Base-by-base conservation (phyloP, 2,329 filamentous ascomycete genomes). In the Pseudocercospora musae region DNA sequence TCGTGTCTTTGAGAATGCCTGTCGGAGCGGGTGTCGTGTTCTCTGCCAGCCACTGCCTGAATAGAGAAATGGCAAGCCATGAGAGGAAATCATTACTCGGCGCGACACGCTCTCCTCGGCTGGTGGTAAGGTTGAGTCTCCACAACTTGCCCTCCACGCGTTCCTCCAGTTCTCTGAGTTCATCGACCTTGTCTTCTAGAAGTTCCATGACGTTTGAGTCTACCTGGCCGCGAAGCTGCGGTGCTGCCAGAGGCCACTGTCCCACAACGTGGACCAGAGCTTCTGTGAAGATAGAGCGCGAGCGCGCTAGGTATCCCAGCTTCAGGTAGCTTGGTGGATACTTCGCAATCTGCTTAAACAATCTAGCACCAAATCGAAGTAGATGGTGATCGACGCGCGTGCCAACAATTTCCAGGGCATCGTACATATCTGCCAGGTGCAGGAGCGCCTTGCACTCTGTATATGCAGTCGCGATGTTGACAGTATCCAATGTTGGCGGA, bases 271-370 rank as follows among this genome's bases (percentile, higher is more conserved):
- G 94, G 57, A 96, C 91, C 54, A 98, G 82, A 0, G 93, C 92
- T 79, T 98, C 83, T 27, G 78, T 78, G 73, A 94, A 90, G 62
- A 89, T 85, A 46, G 93, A 88, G 68, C 90, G 89, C 71, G 89
- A 93, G 49, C 91, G 87, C 8, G 92, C 89, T 46, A 96, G 83
- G 71, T 92, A 96, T 40, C 92, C 93, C 1, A 98, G 84, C 62
- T 93, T 93, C 53, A 97, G 85, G 73, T 97, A 98, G 63, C 88
- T 92, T 53, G 95, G 91, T 11, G 94, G 93, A 73, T 97, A 97
- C 77, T 96, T 97, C 57, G 93, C 92, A 66, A 97, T 96, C 77
- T 97, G 94, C 76, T 95, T 96, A 89, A 93, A 97, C 2, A 98
- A 83, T 1, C 92, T 86, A 21, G 89, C 90, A 71, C 95, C 92